phyloP scores from a whole-genome alignment of 2,329 filamentous ascomycete genomes.

The Corniculantispora saksenae region DNA sequence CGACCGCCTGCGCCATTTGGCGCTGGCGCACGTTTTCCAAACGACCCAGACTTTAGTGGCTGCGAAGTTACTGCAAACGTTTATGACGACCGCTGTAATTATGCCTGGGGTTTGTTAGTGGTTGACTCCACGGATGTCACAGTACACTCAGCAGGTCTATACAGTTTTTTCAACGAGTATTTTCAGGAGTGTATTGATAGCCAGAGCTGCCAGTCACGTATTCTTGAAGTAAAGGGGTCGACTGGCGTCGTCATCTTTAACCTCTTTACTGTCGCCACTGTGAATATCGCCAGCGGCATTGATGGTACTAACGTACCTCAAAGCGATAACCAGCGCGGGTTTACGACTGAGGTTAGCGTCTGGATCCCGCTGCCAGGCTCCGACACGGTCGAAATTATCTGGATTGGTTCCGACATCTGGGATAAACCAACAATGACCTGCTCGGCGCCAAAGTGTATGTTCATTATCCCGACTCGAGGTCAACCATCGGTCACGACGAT shows the following conservation, averaged over 20 bases:
- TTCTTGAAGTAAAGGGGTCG: conserved; percentile 23
- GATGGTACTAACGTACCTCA: conserved; percentile 21
- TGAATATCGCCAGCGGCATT: conserved; percentile 21
- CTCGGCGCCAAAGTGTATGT: conserved; percentile 22
- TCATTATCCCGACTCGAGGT: conserved; percentile 28
- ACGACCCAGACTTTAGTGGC: conserved; percentile 22
- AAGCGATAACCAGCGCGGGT: conserved; percentile 26
- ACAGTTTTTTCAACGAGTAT: conserved; percentile 63
- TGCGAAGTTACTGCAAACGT: conserved; percentile 34
- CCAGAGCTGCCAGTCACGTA: conserved; percentile 48
- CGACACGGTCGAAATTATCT: conserved; percentile 26
- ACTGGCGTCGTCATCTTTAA: conserved; percentile 20
- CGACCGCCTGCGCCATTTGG: conserved; percentile 46
- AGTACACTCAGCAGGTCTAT: conserved; percentile 56
- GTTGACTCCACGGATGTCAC: conserved; percentile 48
- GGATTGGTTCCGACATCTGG: conserved; percentile 24
- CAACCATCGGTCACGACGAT: conserved; percentile 23
- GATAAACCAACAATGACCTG: conserved; percentile 18
- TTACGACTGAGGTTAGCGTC: conserved; percentile 28
- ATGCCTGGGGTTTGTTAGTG: conserved; percentile 54
- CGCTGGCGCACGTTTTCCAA: conserved; percentile 14
- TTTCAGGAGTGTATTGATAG: conserved; percentile 46
- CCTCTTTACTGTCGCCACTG: conserved; percentile 15
- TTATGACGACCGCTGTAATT: conserved; percentile 26
- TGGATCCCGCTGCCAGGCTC: conserved; percentile 28